A percentile compares a stretch with the other conserved stretches of the same genome.
phyloP scores from a whole-genome alignment of 805 yeast genomes.

The Teunomyces stri region DNA sequence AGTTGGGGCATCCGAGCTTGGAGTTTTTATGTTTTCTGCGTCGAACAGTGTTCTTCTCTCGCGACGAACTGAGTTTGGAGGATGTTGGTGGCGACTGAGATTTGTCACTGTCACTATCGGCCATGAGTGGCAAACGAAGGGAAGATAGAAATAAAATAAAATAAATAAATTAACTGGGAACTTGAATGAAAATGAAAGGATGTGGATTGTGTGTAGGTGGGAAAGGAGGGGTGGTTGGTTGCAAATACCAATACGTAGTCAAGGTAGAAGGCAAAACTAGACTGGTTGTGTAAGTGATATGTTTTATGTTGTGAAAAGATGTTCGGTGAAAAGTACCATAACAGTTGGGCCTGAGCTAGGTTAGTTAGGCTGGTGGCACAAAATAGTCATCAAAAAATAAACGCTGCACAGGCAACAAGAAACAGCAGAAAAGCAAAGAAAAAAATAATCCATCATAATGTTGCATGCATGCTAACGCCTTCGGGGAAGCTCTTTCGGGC shows the following conservation, averaged over 20 bases:
- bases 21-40: conserved; percentile 26
- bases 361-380: not conserved
- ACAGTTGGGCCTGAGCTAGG: not conserved
- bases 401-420: not conserved
- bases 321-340: too few relatives aligned
- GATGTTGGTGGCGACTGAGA: not conserved
- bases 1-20: conserved; percentile 47
- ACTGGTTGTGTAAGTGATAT: too few relatives aligned
- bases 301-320: too few relatives aligned
- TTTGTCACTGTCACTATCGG: not conserved
- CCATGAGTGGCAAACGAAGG: not conserved
- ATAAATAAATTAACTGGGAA: not conserved
- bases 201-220: not conserved
- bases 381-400: not conserved
- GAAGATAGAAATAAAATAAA: not conserved
- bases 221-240: not conserved
- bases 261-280: too few relatives aligned
- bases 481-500: not conserved
- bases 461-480: not conserved
- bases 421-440: not conserved
- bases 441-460: not conserved
- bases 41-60: conserved; percentile 7
- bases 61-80: not conserved
- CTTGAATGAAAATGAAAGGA: not conserved
- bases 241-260: too few relatives aligned